phyloP scores from a whole-genome alignment of 805 yeast species.

The Wickerhamiella lipophila region DNA sequence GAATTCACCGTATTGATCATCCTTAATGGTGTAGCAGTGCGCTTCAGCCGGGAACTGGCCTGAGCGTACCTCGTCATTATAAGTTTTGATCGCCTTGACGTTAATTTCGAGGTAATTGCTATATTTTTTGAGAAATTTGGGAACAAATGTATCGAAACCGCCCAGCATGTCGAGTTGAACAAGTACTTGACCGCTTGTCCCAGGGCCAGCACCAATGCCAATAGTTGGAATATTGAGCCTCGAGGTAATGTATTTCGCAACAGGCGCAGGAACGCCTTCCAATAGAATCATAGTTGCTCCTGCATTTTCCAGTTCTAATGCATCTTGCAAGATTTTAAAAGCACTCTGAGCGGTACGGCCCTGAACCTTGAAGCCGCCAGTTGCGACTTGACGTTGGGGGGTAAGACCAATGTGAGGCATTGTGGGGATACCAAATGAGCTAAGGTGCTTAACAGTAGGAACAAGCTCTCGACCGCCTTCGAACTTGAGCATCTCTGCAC shows the following conservation, averaged over 20 bases:
- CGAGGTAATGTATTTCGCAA: slow-evolving; percentile 54
- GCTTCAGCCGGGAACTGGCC: slow-evolving; percentile 48
- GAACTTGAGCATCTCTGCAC: slow-evolving; percentile 62
- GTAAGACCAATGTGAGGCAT: slow-evolving; percentile 87
- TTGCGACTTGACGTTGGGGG: slow-evolving; percentile 67
- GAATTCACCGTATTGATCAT: slow-evolving; percentile 43
- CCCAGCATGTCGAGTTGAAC: slow-evolving; percentile 81
- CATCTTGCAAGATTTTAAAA: slow-evolving; percentile 46
- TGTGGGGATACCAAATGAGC: slow-evolving; percentile 69
- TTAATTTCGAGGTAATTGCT: slow-evolving; percentile 39
- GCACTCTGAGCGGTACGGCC: slow-evolving; percentile 50
- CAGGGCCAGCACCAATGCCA: slow-evolving; percentile 90
- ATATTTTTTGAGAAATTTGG: slow-evolving; percentile 70
- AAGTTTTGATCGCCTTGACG: slow-evolving; percentile 39
- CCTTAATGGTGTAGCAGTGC: slow-evolving; percentile 61
- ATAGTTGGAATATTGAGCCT: slow-evolving; percentile 62
- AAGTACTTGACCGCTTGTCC: slow-evolving; percentile 77
- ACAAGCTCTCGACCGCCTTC: slow-evolving; percentile 65
- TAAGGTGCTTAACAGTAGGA: slow-evolving; percentile 42
- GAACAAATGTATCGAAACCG: slow-evolving; percentile 37
- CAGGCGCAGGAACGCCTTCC: slow-evolving; percentile 73
- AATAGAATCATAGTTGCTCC: slow-evolving; percentile 68
- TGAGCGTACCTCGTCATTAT: slow-evolving; percentile 45
- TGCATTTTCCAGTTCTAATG: slow-evolving; percentile 52
- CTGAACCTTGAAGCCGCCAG: slow-evolving; percentile 84